These are phyloP conservation scores for Talaromyces funiculosus DNA, from an alignment of 2,329 filamentous ascomycete genomes.

Conservation along the genomic window DNA sequence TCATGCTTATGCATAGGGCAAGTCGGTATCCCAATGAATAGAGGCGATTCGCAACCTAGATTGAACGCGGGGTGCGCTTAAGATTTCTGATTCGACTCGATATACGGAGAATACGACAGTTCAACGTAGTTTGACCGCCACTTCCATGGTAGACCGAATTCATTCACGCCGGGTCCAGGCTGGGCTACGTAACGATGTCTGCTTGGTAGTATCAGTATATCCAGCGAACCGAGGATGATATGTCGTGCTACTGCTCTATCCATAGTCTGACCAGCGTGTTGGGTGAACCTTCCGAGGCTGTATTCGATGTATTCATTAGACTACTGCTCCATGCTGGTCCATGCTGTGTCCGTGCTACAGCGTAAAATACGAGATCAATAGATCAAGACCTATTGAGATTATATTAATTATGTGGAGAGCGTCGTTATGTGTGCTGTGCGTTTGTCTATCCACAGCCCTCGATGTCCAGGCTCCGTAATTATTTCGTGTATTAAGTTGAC, in stretches of 20 bases:
- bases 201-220: not conserved
- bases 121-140: not conserved
- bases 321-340: not conserved
- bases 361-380: not conserved
- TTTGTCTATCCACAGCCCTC: not conserved
- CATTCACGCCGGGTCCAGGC: not conserved
- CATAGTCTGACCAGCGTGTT: not conserved
- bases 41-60: not conserved
- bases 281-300: not conserved
- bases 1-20: not conserved
- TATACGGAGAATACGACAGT: not conserved
- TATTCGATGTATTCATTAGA: not conserved
- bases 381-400: not conserved
- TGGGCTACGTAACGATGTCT: no score
- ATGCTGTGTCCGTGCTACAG: not conserved
- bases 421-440: not conserved
- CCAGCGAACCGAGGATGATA: not conserved
- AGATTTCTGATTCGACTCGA: not conserved
- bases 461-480: not conserved
- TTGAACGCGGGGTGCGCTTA: not conserved
- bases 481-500: not conserved
- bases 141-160: not conserved
- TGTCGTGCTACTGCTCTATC: not conserved
- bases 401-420: not conserved
- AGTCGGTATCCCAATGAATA: not conserved